A percentile compares a stretch with the other conserved stretches of the same genome.
Conservation (phyloP, 495 filamentous ascomycete genomes). For the Pseudoneurospora amorphoporcata region DNA sequence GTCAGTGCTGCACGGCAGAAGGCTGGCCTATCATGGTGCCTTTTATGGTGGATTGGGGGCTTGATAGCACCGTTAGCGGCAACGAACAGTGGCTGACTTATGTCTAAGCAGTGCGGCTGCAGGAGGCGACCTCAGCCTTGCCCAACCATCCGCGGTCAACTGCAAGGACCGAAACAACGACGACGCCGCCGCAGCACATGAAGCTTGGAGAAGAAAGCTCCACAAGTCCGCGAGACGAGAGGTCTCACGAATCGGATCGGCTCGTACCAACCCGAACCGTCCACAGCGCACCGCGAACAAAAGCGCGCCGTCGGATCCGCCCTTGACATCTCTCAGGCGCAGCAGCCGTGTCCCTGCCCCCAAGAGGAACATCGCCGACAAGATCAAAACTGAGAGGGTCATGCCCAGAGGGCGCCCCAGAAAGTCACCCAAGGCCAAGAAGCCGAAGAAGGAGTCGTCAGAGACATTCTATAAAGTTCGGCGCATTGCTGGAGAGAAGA, state of each 20-base stretch:
- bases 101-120: background rate
- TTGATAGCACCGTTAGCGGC: background rate
- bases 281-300: background rate
- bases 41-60: background rate
- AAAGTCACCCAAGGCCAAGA: background rate
- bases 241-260: background rate
- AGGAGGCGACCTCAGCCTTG: background rate
- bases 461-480: slow-evolving; percentile 19
- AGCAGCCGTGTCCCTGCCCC: background rate
- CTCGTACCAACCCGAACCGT: background rate
- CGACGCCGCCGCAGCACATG: background rate
- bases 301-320: background rate
- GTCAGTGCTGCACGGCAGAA: background rate
- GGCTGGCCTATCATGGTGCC: background rate
- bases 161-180: background rate
- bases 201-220: background rate
- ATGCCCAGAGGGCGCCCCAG: background rate
- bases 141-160: background rate
- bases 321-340: background rate
- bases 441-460: background rate
- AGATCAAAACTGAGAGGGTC: background rate
- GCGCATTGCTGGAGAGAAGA: slow-evolving; percentile 30
- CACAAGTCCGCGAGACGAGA: background rate
- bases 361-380: background rate
- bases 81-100: background rate